phyloP scores from a whole-genome alignment of 202 grass and related monocot genomes.

The Miscanthus sacchariflorus region DNA sequence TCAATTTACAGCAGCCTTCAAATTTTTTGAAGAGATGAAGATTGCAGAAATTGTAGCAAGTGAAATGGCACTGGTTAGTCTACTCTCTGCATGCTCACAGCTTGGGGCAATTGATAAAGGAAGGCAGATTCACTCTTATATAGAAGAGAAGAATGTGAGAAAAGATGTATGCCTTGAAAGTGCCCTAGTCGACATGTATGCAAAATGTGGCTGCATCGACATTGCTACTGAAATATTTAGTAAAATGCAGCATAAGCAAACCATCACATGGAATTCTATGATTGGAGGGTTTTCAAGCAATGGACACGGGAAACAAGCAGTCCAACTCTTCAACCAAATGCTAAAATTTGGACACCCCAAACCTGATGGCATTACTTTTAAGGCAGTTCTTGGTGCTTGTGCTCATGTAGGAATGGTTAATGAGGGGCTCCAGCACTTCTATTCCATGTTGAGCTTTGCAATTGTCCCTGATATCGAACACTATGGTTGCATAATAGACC shows the following conservation, averaged over 20 bases:
- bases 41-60: slow-evolving; percentile 51
- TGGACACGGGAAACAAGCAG: slow-evolving; percentile 66
- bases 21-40: slow-evolving; percentile 79
- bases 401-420: slow-evolving; percentile 74
- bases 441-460: slow-evolving; percentile 55
- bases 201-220: slow-evolving; percentile 75
- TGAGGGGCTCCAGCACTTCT: slow-evolving; percentile 70
- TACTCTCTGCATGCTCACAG: slow-evolving; percentile 82
- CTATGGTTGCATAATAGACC: slow-evolving; percentile 83
- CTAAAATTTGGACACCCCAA: slow-evolving; percentile 51
- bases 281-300: slow-evolving; percentile 78
- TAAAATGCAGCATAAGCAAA: slow-evolving; percentile 59
- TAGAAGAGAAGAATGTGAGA: slow-evolving; percentile 69
- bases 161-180: slow-evolving; percentile 67
- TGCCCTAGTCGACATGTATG: slow-evolving; percentile 90
- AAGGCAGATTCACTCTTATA: slow-evolving; percentile 66
- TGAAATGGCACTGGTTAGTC: slow-evolving; percentile 80
- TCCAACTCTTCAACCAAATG: slow-evolving; percentile 70
- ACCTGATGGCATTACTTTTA: slow-evolving; percentile 77
- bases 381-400: slow-evolving; percentile 76
- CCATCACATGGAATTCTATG: slow-evolving; percentile 81
- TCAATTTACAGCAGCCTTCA: slow-evolving; percentile 59
- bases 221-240: slow-evolving; percentile 67
- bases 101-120: slow-evolving; percentile 79
- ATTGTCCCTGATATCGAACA: slow-evolving; percentile 68